These are phyloP conservation scores for Anisodus tanguticus DNA, from an alignment of 257 asterid genomes.

Conservation along the genomic window DNA sequence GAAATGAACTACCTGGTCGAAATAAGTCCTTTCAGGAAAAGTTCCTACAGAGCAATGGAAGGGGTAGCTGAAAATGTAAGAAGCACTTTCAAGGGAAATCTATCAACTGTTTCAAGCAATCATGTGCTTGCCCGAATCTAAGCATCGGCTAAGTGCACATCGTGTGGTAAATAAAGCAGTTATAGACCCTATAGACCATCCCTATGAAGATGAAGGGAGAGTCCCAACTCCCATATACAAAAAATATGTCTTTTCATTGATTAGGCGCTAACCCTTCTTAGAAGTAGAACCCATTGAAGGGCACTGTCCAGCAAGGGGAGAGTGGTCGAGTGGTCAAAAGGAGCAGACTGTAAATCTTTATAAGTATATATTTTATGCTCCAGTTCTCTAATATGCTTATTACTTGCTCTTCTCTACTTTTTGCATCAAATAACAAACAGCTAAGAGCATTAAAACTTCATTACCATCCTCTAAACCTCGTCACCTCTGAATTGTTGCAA, in stretches of 20 bases:
- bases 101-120: neutral
- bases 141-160: neutral
- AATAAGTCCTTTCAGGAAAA: neutral
- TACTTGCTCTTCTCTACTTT: neutral
- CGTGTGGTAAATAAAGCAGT: neutral
- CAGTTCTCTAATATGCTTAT: neutral
- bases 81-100: neutral
- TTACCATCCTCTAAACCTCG: neutral
- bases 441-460: neutral
- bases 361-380: neutral
- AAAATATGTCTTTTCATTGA: neutral
- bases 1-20: neutral
- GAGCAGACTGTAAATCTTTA: neutral
- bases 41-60: neutral
- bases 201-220: neutral
- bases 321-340: constrained; percentile 1
- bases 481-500: neutral
- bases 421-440: neutral
- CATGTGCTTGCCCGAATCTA: neutral
- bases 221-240: neutral
- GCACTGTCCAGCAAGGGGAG: neutral
- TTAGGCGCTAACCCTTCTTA: neutral
- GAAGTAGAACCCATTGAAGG: neutral
- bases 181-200: neutral
- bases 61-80: neutral